Base-by-base conservation (phyloP, 371 early-diverging fungal genomes). In the Capillidium rhysosporum region DNA sequence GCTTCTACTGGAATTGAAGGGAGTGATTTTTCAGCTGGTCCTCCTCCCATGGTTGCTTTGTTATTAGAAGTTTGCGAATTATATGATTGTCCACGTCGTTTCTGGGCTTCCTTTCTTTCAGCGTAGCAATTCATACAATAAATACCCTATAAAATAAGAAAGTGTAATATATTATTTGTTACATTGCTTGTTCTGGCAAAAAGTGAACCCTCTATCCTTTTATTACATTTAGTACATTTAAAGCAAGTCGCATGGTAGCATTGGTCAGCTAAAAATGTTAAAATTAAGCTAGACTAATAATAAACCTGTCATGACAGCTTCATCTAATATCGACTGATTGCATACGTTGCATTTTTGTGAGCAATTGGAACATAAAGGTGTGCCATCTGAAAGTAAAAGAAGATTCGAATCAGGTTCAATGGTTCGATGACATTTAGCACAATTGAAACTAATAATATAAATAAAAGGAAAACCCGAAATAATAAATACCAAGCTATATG, bases 311-410 rank as follows among this genome's bases (percentile, higher is more conserved):
- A 84, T 83, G 49, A 89, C 84, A 41, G 89, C 89, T 62, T 89
- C 89, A 57, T 87, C 88, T 20, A 76, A 76, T 49, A 91, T 91
- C 14, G 83, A 80, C 56, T 81, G 68, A 49, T 69, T 71, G 64
- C 91, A 91, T 24, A 76, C 67, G 57, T 77, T 74, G 63, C 91
- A 90, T 56, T 75, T 76, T 60, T 87, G 88, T 20, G 86, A 86
- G 62, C 91, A 90, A 53, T 86, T 79, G 57, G 80, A 82, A 57
- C 91, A 89, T 45, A 90, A 77, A 10, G 86, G 84, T 54, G 79
- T 79, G 18, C 85, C 85, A 57, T 87, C 86, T 23, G 84, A 75
- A 39, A 87, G 68, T 29, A 87, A 63, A n/a, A 87, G 65, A 23
- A 83, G 64, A 58, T 83, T 87, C 53, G 82, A 77, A 56, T 86